These are phyloP conservation scores for Pholiota microspora DNA, from an alignment of 768 basidiomycete genomes.

Conservation along the genomic window DNA sequence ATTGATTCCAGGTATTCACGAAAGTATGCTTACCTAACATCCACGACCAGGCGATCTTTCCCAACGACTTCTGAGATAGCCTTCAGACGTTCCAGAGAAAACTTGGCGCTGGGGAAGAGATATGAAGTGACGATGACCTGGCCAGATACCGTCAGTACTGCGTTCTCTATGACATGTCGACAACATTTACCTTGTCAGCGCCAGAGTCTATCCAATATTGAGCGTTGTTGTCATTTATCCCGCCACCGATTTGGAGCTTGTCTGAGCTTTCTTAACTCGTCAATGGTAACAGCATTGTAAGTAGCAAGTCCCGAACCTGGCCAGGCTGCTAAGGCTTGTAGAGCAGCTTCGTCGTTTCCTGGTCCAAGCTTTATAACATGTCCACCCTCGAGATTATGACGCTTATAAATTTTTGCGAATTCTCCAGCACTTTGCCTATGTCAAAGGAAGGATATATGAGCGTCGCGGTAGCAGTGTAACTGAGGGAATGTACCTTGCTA, in stretches of 20 bases:
- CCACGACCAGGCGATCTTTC: constrained; percentile 87
- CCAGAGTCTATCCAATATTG: constrained; percentile 82
- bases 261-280: constrained; percentile 37
- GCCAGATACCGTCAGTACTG: constrained; percentile 4
- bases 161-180: background rate
- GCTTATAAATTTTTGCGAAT: constrained; percentile 77
- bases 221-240: constrained; percentile 82
- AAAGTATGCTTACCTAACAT: constrained; percentile 69
- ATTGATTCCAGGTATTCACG: background rate
- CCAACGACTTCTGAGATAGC: constrained; percentile 63
- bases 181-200: constrained; percentile 70
- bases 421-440: constrained; percentile 72
- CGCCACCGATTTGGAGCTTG: constrained; percentile 90
- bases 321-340: constrained; percentile 81
- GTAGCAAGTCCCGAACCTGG: constrained; percentile 45
- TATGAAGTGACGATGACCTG: constrained; percentile 98
- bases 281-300: constrained; percentile 2
- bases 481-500: constrained; percentile 64
- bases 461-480: constrained; percentile 4
- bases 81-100: constrained; percentile 71
- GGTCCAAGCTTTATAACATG: constrained; percentile 97
- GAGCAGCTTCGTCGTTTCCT: constrained; percentile 87
- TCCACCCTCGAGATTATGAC: constrained; percentile 72
- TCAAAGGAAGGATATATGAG: constrained; percentile 3
- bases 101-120: constrained; percentile 83